phyloP scores from a whole-genome alignment of 1,139 yeast genomes.

The Kluyveromyces marxianus region DNA sequence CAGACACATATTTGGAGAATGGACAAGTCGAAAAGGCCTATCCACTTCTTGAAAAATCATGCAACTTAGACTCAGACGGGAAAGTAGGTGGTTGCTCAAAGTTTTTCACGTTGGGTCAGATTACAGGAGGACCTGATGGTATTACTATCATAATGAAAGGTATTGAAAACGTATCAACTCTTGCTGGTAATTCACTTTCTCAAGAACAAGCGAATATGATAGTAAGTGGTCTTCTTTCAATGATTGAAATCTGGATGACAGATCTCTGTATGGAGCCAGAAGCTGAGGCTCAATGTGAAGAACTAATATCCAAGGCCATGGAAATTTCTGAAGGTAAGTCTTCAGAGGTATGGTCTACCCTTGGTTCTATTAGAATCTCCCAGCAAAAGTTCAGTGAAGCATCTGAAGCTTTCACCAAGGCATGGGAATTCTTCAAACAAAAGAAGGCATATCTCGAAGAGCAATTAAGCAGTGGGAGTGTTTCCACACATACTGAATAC shows the following conservation, averaged over 20 bases:
- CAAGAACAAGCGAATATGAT: constrained; percentile 37
- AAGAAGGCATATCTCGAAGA: constrained; percentile 47
- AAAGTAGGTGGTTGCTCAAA: constrained; percentile 59
- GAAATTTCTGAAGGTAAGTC: constrained; percentile 46
- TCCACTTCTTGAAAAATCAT: constrained; percentile 51
- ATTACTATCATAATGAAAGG: constrained; percentile 60
- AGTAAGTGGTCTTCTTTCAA: constrained; percentile 72
- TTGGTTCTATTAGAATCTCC: constrained; percentile 85
- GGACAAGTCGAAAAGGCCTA: constrained; percentile 77
- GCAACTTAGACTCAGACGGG: constrained; percentile 65
- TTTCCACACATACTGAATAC: constrained; percentile 42
- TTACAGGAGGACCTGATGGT: constrained; percentile 78
- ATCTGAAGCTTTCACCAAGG: constrained; percentile 50
- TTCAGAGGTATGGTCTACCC: constrained; percentile 75
- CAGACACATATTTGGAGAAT: constrained; percentile 71
- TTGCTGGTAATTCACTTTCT: constrained; percentile 26
- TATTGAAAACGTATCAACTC: constrained; percentile 38
- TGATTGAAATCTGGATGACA: constrained; percentile 98
- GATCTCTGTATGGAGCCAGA: constrained; percentile 91
- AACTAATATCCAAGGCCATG: constrained; percentile 58
- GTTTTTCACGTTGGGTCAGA: constrained; percentile 84
- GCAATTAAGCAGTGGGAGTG: constrained; percentile 31
- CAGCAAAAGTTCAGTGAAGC: constrained; percentile 79
- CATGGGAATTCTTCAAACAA: constrained; percentile 63
- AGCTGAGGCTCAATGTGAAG: constrained; percentile 78